Conservation (phyloP, 176 grass and related monocot species). For the Eleusine coracana region DNA sequence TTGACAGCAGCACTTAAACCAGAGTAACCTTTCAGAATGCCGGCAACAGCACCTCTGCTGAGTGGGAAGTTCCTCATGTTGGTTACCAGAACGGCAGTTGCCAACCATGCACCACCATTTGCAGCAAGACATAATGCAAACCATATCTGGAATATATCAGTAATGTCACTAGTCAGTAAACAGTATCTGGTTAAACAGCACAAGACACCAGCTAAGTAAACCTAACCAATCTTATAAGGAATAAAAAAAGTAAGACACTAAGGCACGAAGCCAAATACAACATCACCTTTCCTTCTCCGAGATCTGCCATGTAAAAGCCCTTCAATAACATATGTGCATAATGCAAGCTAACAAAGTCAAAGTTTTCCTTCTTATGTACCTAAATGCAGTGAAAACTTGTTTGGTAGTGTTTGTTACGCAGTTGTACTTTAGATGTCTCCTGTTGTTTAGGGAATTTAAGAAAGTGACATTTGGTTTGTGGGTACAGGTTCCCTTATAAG, state of each 20-base stretch:
- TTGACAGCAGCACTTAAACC: slow-evolving; percentile 89
- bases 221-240: not conserved
- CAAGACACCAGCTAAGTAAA: not conserved
- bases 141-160: slow-evolving; percentile 58
- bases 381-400: not conserved
- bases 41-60: slow-evolving; percentile 83
- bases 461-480: slow-evolving; percentile 15
- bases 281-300: not conserved
- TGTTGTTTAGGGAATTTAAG: not conserved
- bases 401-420: not conserved
- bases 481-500: not conserved
- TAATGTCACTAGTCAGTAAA: slow-evolving; percentile 2
- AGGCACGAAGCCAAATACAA: not conserved
- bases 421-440: not conserved
- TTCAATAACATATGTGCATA: not conserved
- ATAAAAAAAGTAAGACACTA: not conserved
- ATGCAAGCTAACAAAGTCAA: slow-evolving; percentile 4
- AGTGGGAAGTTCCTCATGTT: slow-evolving; percentile 98
- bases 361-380: not conserved
- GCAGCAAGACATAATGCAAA: slow-evolving; percentile 81
- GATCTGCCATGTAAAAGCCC: not conserved
- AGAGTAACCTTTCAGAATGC: slow-evolving; percentile 82
- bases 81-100: slow-evolving; percentile 75
- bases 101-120: slow-evolving; percentile 87
- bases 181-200: not conserved